Conservation (phyloP, 2,329 filamentous ascomycete genomes). For the Xylaria hypoxylon region DNA sequence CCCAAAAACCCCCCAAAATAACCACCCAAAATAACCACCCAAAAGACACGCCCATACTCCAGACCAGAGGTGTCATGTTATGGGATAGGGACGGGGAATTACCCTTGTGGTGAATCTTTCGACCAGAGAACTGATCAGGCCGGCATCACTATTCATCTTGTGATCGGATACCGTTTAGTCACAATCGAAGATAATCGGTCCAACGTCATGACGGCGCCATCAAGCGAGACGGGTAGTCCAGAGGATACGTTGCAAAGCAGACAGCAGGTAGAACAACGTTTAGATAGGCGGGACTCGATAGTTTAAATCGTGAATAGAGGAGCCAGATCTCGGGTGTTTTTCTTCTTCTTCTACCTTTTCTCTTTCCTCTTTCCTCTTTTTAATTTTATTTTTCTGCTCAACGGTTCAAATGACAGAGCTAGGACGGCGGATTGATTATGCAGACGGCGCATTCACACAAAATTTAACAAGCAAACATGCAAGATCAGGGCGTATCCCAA, state of each 20-base stretch:
- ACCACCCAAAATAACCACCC: no score
- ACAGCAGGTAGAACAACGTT: slow-evolving; percentile 1
- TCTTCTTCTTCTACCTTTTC: neutral
- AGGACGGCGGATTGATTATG: neutral
- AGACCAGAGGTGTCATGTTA: neutral
- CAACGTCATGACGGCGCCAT: slow-evolving; percentile 53
- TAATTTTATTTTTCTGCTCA: neutral
- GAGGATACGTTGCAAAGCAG: slow-evolving; percentile 13
- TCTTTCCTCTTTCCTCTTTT: neutral
- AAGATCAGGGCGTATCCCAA: neutral
- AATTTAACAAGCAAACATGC: neutral
- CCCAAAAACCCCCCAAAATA: no score
- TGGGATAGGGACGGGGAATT: slow-evolving; percentile 42
- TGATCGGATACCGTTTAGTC: slow-evolving; percentile 50
- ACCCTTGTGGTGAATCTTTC: slow-evolving; percentile 73
- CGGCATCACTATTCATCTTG: slow-evolving; percentile 69
- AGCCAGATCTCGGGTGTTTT: slow-evolving; percentile 6
- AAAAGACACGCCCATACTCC: neutral
- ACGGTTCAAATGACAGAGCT: neutral
- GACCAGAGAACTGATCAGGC: slow-evolving; percentile 70
- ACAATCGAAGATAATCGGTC: slow-evolving; percentile 46
- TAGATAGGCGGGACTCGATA: slow-evolving; percentile 6
- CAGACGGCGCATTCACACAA: slow-evolving; percentile 2
- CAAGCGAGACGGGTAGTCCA: slow-evolving; percentile 35
- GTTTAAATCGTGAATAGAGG: slow-evolving; percentile 14